phyloP scores from a whole-genome alignment of 768 basidiomycete species.

The Kwoniella newhampshirensis region DNA sequence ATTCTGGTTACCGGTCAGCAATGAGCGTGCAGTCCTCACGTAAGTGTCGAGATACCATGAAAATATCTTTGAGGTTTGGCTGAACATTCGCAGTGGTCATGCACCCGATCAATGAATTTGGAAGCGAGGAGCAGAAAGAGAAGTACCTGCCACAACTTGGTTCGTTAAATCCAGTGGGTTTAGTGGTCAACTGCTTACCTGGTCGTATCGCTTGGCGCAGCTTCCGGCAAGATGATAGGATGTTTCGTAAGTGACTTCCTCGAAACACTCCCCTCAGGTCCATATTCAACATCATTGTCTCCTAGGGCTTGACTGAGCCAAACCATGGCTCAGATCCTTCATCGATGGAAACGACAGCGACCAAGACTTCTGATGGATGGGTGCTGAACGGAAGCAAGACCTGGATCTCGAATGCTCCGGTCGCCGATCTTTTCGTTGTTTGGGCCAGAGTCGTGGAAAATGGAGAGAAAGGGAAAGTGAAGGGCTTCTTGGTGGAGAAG shows the following conservation, averaged over 20 bases:
- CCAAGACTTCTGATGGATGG: conserved; percentile 79
- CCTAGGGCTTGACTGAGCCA: conserved; percentile 87
- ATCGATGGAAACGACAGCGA: conserved; percentile 94
- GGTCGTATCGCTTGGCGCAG: conserved; percentile 54
- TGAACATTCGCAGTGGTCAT: conserved; percentile 66
- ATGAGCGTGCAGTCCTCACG: conserved; percentile 88
- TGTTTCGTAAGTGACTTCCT: conserved; percentile 72
- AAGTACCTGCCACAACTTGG: conserved; percentile 84
- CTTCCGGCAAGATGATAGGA: conserved; percentile 80
- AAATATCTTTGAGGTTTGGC: background rate
- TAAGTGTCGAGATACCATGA: conserved; percentile 10
- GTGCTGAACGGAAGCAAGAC: conserved; percentile 89
- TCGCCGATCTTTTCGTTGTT: conserved; percentile 87
- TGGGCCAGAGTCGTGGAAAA: conserved; percentile 67
- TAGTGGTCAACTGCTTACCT: background rate
- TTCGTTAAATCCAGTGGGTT: conserved; percentile 40
- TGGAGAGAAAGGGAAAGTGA: conserved; percentile 62
- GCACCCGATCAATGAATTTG: conserved; percentile 74
- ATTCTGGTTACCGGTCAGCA: conserved; percentile 93
- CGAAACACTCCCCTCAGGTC: background rate
- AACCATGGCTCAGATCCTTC: conserved; percentile 96
- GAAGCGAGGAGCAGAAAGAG: conserved; percentile 83
- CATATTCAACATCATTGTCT: conserved; percentile 1
- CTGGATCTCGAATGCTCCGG: conserved; percentile 93
- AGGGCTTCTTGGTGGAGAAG: conserved; percentile 89